Conservation (phyloP, 2,329 filamentous ascomycete species). For the Xylaria sp. region DNA sequence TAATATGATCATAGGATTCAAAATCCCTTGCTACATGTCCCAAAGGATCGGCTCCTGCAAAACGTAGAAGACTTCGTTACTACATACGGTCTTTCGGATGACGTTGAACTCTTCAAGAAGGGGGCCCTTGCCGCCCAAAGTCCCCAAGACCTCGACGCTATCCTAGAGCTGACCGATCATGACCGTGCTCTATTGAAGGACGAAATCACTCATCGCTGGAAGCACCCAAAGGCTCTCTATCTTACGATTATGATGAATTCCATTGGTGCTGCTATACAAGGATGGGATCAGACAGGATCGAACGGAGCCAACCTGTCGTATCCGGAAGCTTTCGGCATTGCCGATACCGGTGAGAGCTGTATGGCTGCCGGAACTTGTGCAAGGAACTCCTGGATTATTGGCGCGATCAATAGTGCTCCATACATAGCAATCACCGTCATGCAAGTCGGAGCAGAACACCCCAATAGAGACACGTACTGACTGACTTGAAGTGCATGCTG, state of each 20-base stretch:
- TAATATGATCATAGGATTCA: neutral
- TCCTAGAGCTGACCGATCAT: neutral
- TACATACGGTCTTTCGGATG: neutral
- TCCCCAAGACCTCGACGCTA: neutral
- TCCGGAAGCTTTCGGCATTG: neutral
- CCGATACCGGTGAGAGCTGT: neutral
- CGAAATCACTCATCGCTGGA: neutral
- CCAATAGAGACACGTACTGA: neutral
- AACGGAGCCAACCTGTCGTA: neutral
- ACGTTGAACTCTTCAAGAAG: conserved; percentile 1
- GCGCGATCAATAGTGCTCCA: neutral
- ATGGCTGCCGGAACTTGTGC: neutral
- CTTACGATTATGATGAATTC: neutral
- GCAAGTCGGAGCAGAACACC: neutral
- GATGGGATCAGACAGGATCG: neutral
- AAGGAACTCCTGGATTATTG: neutral
- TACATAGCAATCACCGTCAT: neutral
- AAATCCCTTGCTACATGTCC: neutral
- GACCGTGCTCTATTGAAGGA: neutral
- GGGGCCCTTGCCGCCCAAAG: neutral
- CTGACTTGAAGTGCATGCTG: neutral
- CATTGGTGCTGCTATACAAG: neutral
- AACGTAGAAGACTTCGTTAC: neutral
- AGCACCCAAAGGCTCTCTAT: neutral
- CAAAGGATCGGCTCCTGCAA: neutral